Conservation (phyloP, 306 rosid genomes). For the Corylus americana region DNA sequence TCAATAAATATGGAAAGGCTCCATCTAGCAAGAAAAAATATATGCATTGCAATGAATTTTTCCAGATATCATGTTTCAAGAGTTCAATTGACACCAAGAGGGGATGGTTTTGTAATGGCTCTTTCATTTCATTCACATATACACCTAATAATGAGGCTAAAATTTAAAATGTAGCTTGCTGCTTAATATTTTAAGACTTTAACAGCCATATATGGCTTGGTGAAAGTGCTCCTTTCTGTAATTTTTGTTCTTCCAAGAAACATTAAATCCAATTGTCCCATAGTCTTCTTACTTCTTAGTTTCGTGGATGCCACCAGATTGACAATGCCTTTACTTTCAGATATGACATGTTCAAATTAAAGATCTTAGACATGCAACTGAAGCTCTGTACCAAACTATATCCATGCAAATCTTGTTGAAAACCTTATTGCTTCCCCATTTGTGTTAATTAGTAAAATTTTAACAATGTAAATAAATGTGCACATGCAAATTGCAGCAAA, state of each 20-base stretch:
- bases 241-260: background rate
- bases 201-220: too few relatives aligned
- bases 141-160: background rate
- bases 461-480: background rate
- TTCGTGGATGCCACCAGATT: background rate
- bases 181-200: background rate
- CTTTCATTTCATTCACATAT: background rate
- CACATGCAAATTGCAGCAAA: background rate
- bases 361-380: too few relatives aligned
- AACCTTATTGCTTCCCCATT: background rate
- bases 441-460: background rate
- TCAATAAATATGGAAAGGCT: background rate
- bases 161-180: too few relatives aligned
- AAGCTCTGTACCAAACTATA: too few relatives aligned
- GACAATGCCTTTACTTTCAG: background rate
- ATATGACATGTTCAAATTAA: background rate
- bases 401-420: background rate
- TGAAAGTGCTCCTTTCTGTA: too few relatives aligned
- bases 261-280: too few relatives aligned
- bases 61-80: background rate
- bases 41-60: background rate
- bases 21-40: background rate
- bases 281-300: background rate
- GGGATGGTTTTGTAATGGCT: background rate
- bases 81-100: background rate